phyloP scores from a whole-genome alignment of 192 early-diverging fungal genomes.

The Kickxella alabastrina region DNA sequence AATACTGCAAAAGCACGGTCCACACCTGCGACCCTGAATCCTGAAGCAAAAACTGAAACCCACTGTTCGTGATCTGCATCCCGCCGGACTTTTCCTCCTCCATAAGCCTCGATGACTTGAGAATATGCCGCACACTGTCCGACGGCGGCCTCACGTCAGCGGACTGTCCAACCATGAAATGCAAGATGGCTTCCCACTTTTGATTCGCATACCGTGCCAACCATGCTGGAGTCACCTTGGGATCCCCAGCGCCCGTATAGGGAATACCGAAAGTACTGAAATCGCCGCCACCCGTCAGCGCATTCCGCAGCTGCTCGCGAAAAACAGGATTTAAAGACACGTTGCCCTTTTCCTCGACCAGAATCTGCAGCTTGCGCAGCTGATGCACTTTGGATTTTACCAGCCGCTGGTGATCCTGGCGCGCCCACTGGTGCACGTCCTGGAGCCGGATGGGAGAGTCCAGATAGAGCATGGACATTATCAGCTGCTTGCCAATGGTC shows the following conservation, averaged over 20 bases:
- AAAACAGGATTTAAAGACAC: slow-evolving; percentile 66
- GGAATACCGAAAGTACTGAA: slow-evolving; percentile 84
- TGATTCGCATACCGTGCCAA: slow-evolving; percentile 78
- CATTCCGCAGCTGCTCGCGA: slow-evolving; percentile 63
- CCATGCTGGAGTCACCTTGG: slow-evolving; percentile 63
- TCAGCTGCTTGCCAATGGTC: slow-evolving; percentile 79
- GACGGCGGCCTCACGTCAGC: slow-evolving; percentile 57
- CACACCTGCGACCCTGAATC: slow-evolving; percentile 93
- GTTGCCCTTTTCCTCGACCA: slow-evolving; percentile 52
- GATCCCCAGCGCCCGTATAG: slow-evolving; percentile 55
- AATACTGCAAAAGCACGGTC: slow-evolving; percentile 91
- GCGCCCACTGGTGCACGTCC: slow-evolving; percentile 67
- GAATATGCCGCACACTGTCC: slow-evolving; percentile 65
- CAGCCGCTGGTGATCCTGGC: slow-evolving; percentile 40
- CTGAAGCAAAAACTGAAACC: slow-evolving; percentile 95
- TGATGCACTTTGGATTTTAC: slow-evolving; percentile 64
- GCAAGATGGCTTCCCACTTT: slow-evolving; percentile 88
- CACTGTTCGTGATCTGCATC: slow-evolving; percentile 86
- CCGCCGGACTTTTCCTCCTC: slow-evolving; percentile 25
- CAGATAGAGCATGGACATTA: slow-evolving; percentile 84
- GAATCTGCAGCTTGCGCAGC: slow-evolving; percentile 68
- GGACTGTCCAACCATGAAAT: slow-evolving; percentile 88
- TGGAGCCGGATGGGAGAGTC: slow-evolving; percentile 55
- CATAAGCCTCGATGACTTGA: slow-evolving; percentile 78
- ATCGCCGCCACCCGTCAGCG: slow-evolving; percentile 74